phyloP scores from a whole-genome alignment of 352 stramenopile genomes.

The Globisporangium barbulae region DNA sequence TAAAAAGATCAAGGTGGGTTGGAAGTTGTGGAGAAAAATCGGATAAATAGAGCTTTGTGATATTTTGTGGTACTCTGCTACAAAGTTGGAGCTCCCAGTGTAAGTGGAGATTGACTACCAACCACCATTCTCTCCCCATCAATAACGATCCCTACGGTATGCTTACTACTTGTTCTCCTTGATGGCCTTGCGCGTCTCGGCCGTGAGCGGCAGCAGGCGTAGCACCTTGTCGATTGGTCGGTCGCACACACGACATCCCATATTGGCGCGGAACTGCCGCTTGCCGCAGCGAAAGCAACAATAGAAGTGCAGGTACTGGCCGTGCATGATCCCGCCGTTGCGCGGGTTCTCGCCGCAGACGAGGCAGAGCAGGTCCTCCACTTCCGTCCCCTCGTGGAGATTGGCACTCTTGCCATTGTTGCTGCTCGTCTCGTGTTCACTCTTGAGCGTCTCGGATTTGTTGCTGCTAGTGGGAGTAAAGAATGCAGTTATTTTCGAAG shows the following conservation, averaged over 20 bases:
- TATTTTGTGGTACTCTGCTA: background rate
- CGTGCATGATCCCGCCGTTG: slow-evolving; percentile 66
- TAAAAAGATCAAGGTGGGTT: background rate
- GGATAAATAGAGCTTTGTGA: background rate
- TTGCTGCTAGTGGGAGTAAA: background rate
- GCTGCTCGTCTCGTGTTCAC: background rate
- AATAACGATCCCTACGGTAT: background rate
- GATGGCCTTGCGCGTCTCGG: slow-evolving; percentile 42
- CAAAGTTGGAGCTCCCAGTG: background rate
- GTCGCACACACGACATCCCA: slow-evolving; percentile 68
- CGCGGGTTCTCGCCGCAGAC: slow-evolving; percentile 58
- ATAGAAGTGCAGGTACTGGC: slow-evolving; percentile 81
- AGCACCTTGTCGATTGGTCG: slow-evolving; percentile 79
- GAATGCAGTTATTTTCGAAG: background rate
- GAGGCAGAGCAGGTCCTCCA: slow-evolving; percentile 65
- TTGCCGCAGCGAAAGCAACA: slow-evolving; percentile 80
- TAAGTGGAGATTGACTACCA: slow-evolving; percentile 5
- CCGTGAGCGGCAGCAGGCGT: slow-evolving; percentile 66
- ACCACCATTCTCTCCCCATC: background rate
- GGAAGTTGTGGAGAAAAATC: background rate
- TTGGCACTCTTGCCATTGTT: background rate
- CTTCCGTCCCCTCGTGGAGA: slow-evolving; percentile 12
- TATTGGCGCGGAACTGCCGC: slow-evolving; percentile 43
- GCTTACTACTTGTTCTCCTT: slow-evolving; percentile 21
- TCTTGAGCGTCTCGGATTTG: background rate